phyloP scores from a whole-genome alignment of 2,329 filamentous ascomycete species.

The Exophiala aquamarina region DNA sequence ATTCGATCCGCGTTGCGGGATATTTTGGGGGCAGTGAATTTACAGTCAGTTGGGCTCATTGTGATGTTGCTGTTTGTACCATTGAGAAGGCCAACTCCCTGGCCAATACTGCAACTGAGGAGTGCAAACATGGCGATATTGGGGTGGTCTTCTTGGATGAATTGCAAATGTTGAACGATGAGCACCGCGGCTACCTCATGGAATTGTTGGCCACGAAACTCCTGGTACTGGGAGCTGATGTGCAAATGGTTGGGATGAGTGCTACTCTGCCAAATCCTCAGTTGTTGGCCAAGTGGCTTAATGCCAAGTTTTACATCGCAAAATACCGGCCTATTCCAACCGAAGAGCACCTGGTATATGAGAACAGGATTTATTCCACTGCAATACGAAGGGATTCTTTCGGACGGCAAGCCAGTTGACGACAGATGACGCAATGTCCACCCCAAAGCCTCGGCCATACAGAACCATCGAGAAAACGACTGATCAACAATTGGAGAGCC shows the following conservation, averaged over 20 bases:
- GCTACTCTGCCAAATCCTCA: conserved; percentile 73
- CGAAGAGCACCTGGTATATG: conserved; percentile 71
- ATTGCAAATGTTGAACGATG: conserved; percentile 79
- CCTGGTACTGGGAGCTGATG: conserved; percentile 59
- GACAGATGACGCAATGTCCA: conserved; percentile 36
- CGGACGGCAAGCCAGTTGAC: conserved; percentile 56
- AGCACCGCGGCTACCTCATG: conserved; percentile 71
- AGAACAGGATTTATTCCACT: conserved; percentile 66
- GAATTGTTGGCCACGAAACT: conserved; percentile 74
- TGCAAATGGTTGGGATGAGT: conserved; percentile 78
- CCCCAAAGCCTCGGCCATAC: conserved; percentile 25
- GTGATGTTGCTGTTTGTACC: conserved; percentile 76
- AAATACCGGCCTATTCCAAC: conserved; percentile 74
- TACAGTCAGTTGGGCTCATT: conserved; percentile 67
- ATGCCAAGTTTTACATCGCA: conserved; percentile 70
- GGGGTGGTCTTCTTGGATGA: conserved; percentile 72
- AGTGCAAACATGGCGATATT: conserved; percentile 64
- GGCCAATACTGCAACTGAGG: conserved; percentile 71
- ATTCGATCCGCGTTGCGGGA: conserved; percentile 64
- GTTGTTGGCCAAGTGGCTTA: conserved; percentile 68
- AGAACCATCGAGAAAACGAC: conserved; percentile 55
- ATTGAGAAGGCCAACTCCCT: conserved; percentile 79
- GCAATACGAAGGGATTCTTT: conserved; percentile 59
- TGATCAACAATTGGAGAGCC: conserved; percentile 63
- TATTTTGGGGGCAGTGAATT: conserved; percentile 74